phyloP scores from a whole-genome alignment of 2,329 filamentous ascomycete species.

The Ophiocordyceps unilateralis region DNA sequence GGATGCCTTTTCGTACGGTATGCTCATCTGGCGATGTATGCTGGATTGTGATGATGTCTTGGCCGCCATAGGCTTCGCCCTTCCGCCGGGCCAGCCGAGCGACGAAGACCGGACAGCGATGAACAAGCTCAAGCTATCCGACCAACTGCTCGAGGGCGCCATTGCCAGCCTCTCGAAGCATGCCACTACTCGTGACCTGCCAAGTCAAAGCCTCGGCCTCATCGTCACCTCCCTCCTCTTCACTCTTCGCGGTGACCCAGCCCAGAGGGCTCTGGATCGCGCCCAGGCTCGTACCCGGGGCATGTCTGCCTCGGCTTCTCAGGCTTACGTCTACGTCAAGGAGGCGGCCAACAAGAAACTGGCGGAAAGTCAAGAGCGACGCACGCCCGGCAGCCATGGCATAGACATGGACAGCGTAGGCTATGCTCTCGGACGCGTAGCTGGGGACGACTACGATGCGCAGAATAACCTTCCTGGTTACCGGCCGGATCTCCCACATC shows the following conservation, averaged over 20 bases:
- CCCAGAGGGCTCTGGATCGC: neutral
- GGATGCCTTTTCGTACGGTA: neutral
- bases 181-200: neutral
- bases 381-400: neutral
- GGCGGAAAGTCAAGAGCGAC: neutral
- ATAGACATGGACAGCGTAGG: neutral
- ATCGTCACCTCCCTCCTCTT: neutral
- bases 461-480: neutral
- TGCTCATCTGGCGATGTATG: conserved; percentile 1
- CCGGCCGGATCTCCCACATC: neutral
- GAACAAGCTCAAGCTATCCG: neutral
- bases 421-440: neutral
- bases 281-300: neutral
- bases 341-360: neutral
- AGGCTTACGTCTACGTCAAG: neutral
- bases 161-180: neutral
- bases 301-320: neutral
- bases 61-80: neutral
- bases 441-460: neutral
- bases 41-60: neutral
- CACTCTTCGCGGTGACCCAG: neutral
- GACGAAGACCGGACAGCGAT: neutral
- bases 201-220: neutral
- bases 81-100: neutral
- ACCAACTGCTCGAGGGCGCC: neutral